Base-by-base conservation (phyloP, 2,329 filamentous ascomycete genomes). In the Teratosphaeria nubilosa region DNA sequence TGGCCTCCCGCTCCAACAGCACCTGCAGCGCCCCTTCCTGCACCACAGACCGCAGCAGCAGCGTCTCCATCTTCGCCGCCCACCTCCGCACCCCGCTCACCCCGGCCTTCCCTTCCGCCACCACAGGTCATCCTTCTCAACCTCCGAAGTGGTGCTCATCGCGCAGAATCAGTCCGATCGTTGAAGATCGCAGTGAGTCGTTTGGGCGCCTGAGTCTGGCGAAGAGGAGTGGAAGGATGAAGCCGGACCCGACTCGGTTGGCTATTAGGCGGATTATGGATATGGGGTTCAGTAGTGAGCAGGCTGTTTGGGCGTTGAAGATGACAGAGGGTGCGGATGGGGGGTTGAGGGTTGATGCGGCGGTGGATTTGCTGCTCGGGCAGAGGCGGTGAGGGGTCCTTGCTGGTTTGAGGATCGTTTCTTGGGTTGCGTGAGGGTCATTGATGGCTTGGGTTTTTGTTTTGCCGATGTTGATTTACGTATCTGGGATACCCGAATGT, bases 301-400 rank as follows among this genome's bases (percentile, higher is more conserved):
- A 83, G 61, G 82, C 82, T 7, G 78, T 79, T 59, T 77, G 79
- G 64, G 83, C 83, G 20, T 70, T 86, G 20, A 77, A 78, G 48
- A 76, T 79, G 63, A 86, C 82, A 5, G 83, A 86, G 5, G 83
- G 86, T 67, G 77, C 77, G 14, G 83, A 82, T 0, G 80, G 83
- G 62, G 81, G 81, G 0, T 72, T 86, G 61, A 74, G 84, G 58
- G 75, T 82, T 10, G 77, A 83, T 63, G 76, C 78, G 4, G 83
- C 83, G 0, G 77, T 85, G 24, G 78, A 82, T 59, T 65, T 83
- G 58, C 70, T 86, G 61, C 65, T 82, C 20, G 69, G 72, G 57
- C 74, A 76, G 60, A 34, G 52, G 31, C 3, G 7, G 7, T 59
- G 50, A 56, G 27, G 27, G 27, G 27, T 30, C 50, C 13, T 51